Evolutionary conservation across 2,329 filamentous ascomycete species (phyloP), one percentile per base, ranked within the genome.

Genomic region (Alternaria sp.): DNA sequence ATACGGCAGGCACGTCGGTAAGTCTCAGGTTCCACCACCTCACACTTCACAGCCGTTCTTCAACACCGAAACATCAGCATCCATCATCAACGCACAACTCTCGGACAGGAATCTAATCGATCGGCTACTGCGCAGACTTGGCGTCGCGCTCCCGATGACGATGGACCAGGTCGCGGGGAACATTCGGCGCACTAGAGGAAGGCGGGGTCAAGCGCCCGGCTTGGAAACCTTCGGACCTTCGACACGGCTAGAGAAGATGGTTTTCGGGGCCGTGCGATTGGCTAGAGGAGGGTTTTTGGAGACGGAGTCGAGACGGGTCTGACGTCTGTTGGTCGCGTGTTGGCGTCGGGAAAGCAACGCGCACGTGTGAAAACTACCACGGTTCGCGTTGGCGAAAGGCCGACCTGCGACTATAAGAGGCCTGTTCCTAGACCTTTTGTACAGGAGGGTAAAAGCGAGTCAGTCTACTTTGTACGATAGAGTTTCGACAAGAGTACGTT

Each of bases 201-300:
- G 62, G 73, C 70, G 72, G 72, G 69, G 72, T 71, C 55, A 23
- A 40, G 25, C 21, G 64, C 64, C 40, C 47, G 50, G 43, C 58
- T 57, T 57, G 53, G 46, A 46, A 19, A 17, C 8, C n/a, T 55
- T 62, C 70, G 69, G 70, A 70, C 44, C 55, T 57, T 65, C 57
- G 53, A 70, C 53, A 66, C 70, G 70, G 71, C 67, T 73, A 67
- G 40, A 51, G 66, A 54, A 57, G 9, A 26, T 12, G 23, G 49
- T 47, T 59, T 64, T 40, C 7, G 10, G 12, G 12, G 19, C 7
- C 40, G 15, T 47, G 40, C 70, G 66, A 73, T 73, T 73, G 68
- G 57, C 15, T 54, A 46, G 32, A 30, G 30, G 13, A 21, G 19
- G 51, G 23, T 6, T n/a, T 36, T 52, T n/a, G 46, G 36, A 11